Evolutionary conservation across 192 early-diverging fungal genomes (phyloP).

Genomic region (Diversispora eburnea): DNA sequence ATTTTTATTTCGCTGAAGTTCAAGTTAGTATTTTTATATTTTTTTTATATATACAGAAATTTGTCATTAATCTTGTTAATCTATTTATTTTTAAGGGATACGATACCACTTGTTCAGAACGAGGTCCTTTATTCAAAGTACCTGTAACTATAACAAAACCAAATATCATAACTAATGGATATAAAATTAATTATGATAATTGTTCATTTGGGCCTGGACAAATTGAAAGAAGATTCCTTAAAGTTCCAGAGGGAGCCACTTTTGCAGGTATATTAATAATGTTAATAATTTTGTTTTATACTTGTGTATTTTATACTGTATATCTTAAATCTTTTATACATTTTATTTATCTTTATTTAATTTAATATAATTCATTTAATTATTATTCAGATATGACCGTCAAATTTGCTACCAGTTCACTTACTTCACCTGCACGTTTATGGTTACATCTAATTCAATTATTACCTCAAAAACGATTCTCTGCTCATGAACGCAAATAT

Average conservation of each 20-base stretch:
- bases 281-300: background rate
- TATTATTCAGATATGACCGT: constrained; percentile 34
- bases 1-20: constrained; percentile 75
- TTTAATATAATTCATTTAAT: background rate
- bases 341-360: background rate
- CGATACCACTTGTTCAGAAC: constrained; percentile 67
- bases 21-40: constrained; percentile 14
- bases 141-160: constrained; percentile 91
- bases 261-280: constrained; percentile 48
- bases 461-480: constrained; percentile 63
- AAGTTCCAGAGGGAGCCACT: constrained; percentile 81
- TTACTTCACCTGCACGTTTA: constrained; percentile 59
- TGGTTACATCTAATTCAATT: constrained; percentile 73
- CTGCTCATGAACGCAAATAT: constrained; percentile 56
- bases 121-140: constrained; percentile 79
- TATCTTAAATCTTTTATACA: background rate
- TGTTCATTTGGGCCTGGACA: constrained; percentile 71
- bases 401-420: constrained; percentile 34
- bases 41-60: background rate
- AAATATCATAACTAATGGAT: constrained; percentile 40
- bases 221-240: constrained; percentile 76
- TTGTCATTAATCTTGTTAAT: background rate
- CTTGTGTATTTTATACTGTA: background rate
- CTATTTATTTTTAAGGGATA: constrained; percentile 48
- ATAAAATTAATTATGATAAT: constrained; percentile 49